Percentiles rank a stretch among this genome's conserved stretches.
Conservation (phyloP, 2,329 filamentous ascomycete genomes). For the Alternaria conjuncta region DNA sequence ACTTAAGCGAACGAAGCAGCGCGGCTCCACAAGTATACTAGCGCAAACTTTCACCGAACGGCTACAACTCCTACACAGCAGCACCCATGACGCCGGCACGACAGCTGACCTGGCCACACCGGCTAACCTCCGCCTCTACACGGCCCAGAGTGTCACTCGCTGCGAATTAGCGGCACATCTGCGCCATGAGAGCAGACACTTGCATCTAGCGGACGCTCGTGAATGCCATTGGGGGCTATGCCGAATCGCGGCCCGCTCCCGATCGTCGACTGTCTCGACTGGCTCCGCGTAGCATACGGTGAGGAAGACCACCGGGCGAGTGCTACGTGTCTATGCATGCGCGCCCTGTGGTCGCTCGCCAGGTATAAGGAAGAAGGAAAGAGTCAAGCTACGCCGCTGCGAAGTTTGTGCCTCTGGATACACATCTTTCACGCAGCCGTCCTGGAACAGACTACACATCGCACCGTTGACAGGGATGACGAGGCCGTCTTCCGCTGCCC, state of each 20-base stretch:
- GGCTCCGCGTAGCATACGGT: slow-evolving; percentile 12
- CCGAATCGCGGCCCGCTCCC: slow-evolving; percentile 16
- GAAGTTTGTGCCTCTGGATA: slow-evolving; percentile 7
- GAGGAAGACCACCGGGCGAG: slow-evolving; percentile 6
- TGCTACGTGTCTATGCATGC: slow-evolving; percentile 25
- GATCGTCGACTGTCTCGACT: slow-evolving; percentile 6
- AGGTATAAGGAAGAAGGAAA: slow-evolving; percentile 5
- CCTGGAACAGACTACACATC: slow-evolving; percentile 10
- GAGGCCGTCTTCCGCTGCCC: slow-evolving; percentile 17
- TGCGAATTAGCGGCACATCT: background rate
- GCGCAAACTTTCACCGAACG: slow-evolving; percentile 12
- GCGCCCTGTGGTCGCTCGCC: background rate
- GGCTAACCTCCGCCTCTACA: background rate
- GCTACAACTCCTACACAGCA: slow-evolving; percentile 6
- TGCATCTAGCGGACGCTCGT: background rate
- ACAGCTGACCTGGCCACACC: slow-evolving; percentile 4
- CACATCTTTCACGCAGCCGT: slow-evolving; percentile 4
- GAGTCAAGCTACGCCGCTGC: slow-evolving; percentile 8
- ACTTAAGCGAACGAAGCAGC: slow-evolving; percentile 2
- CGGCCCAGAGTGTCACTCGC: slow-evolving; percentile 1
- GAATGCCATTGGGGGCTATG: slow-evolving; percentile 11
- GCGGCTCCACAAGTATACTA: slow-evolving; percentile 5
- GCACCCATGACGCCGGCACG: slow-evolving; percentile 6
- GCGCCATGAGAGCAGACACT: background rate
- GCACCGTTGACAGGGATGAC: slow-evolving; percentile 19